Percentiles rank a stretch among this genome's conserved stretches.
These are phyloP conservation scores for Penicillium pulvis DNA, from an alignment of 495 filamentous ascomycete genomes.

Conservation along the genomic window DNA sequence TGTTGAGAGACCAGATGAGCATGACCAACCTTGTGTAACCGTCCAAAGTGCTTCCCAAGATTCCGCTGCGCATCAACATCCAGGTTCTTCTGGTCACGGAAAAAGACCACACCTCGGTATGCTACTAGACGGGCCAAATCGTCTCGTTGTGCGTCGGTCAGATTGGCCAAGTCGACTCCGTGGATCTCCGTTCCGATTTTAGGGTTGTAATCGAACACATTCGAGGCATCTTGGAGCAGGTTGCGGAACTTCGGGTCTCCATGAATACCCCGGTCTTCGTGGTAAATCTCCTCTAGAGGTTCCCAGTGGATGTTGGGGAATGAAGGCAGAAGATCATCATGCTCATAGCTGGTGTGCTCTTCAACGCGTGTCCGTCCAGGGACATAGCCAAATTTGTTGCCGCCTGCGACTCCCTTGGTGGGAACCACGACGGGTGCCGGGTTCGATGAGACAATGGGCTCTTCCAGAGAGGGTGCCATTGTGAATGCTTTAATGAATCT, in stretches of 20 bases:
- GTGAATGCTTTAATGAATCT: neutral
- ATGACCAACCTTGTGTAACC: slow-evolving; percentile 57
- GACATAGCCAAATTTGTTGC: slow-evolving; percentile 44
- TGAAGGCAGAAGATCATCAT: slow-evolving; percentile 56
- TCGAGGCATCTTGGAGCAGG: slow-evolving; percentile 51
- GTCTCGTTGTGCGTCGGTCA: slow-evolving; percentile 70
- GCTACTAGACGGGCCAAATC: slow-evolving; percentile 74
- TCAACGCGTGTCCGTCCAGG: slow-evolving; percentile 52
- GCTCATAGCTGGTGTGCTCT: slow-evolving; percentile 52
- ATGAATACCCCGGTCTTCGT: slow-evolving; percentile 57
- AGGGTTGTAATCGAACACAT: slow-evolving; percentile 64
- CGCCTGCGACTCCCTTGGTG: slow-evolving; percentile 20
- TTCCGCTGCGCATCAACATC: slow-evolving; percentile 67
- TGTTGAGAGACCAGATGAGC: neutral
- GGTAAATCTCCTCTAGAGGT: slow-evolving; percentile 50
- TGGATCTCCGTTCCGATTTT: slow-evolving; percentile 74
- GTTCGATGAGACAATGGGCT: slow-evolving; percentile 20
- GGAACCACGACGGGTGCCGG: slow-evolving; percentile 18
- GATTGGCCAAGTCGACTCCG: slow-evolving; percentile 66
- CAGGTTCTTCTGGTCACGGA: slow-evolving; percentile 67
- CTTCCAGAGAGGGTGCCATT: slow-evolving; percentile 43
- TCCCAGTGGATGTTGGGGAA: slow-evolving; percentile 61
- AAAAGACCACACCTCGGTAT: slow-evolving; percentile 72
- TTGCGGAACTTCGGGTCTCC: slow-evolving; percentile 57
- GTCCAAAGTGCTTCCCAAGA: slow-evolving; percentile 67